Evolutionary conservation across 768 basidiomycete genomes (phyloP).

Genomic region (Tubosaeta brunneosetosa): DNA sequence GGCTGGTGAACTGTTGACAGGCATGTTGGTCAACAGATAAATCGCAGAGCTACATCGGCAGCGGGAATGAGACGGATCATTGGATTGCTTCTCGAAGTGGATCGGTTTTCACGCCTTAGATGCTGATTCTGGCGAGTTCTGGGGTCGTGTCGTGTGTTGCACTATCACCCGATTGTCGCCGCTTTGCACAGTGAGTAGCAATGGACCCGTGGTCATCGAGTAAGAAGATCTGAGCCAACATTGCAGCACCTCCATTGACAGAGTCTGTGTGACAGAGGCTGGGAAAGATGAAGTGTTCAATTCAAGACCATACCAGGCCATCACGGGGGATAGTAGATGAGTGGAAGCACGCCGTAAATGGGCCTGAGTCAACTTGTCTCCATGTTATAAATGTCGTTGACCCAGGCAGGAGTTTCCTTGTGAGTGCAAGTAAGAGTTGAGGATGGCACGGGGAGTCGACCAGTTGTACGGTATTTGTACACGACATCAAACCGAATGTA

Average conservation of each 20-base stretch:
- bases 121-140: slow-evolving; percentile 81
- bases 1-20: slow-evolving; percentile 37
- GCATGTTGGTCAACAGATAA: slow-evolving; percentile 94
- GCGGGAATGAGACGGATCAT: slow-evolving; percentile 86
- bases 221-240: slow-evolving; percentile 15
- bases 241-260: slow-evolving; percentile 83
- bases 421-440: slow-evolving; percentile 89
- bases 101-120: slow-evolving; percentile 59
- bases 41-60: slow-evolving; percentile 81
- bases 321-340: slow-evolving; percentile 88
- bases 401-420: slow-evolving; percentile 75
- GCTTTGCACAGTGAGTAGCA: slow-evolving; percentile 74
- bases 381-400: slow-evolving; percentile 63
- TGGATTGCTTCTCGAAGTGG: slow-evolving; percentile 84
- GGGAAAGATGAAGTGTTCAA: slow-evolving; percentile 65
- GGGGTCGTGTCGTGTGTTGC: slow-evolving; percentile 90
- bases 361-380: slow-evolving; percentile 21
- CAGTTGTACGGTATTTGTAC: slow-evolving; percentile 74
- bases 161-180: slow-evolving; percentile 86
- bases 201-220: slow-evolving; percentile 11
- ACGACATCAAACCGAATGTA: slow-evolving; percentile 64
- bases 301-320: slow-evolving; percentile 97
- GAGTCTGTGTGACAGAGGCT: slow-evolving; percentile 78
- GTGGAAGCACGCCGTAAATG: slow-evolving; percentile 3
- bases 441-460: slow-evolving; percentile 94